Conservation (phyloP, 2,329 filamentous ascomycete species). For the Nemania bipapillata region DNA sequence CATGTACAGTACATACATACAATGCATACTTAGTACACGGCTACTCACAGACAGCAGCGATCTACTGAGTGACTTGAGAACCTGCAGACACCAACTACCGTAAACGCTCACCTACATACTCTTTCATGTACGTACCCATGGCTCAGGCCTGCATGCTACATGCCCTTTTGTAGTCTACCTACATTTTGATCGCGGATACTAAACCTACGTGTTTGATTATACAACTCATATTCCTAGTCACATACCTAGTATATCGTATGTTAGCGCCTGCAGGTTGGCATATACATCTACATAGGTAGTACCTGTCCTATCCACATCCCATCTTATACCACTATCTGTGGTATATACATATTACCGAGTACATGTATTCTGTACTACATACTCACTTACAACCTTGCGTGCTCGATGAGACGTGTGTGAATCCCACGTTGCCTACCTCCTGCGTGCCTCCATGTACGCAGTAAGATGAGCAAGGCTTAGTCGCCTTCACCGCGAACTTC, state of each 20-base stretch:
- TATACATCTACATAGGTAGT: too few species aligned
- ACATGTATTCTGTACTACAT: too few species aligned
- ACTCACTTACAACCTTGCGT: neutral
- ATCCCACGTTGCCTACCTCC: neutral
- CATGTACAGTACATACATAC: slow-evolving; percentile 19
- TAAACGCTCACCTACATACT: slow-evolving; percentile 39
- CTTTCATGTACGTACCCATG: slow-evolving; percentile 16
- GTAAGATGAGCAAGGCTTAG: slow-evolving; percentile 21
- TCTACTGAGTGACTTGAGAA: slow-evolving; percentile 32
- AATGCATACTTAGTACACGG: too few species aligned
- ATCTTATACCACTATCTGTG: neutral
- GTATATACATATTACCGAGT: neutral
- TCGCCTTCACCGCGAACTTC: slow-evolving; percentile 22
- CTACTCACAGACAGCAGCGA: slow-evolving; percentile 28
- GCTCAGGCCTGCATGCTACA: slow-evolving; percentile 24
- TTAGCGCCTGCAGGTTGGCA: slow-evolving; percentile 17
- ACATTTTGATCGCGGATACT: slow-evolving; percentile 16
- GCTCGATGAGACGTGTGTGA: neutral
- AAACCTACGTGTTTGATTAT: slow-evolving; percentile 22
- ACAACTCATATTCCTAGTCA: slow-evolving; percentile 2
- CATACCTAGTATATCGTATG: slow-evolving; percentile 22
- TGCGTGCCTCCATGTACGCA: neutral
- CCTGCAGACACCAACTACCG: slow-evolving; percentile 32
- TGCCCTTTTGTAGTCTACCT: neutral
- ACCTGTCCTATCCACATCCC: neutral